Evolutionary conservation across 202 grass and related monocot genomes (phyloP).

Genomic region (Brachypodium distachyon): DNA sequence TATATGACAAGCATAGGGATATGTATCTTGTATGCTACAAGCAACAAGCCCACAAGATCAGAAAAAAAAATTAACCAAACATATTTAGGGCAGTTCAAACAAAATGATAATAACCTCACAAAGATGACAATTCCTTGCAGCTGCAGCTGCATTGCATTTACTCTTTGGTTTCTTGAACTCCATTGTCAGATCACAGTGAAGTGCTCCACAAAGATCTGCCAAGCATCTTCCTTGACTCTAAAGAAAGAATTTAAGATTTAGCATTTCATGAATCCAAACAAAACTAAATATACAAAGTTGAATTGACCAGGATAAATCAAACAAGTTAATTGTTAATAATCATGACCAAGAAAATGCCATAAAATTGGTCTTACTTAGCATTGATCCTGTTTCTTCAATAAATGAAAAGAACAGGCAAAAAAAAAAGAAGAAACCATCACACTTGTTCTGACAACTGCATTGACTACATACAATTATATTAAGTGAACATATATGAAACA

Average conservation of each 20-base stretch:
- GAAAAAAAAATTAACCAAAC: background rate
- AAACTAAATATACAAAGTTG: background rate
- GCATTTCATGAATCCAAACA: background rate
- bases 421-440: background rate
- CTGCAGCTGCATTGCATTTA: slow-evolving; percentile 88
- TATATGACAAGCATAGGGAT: background rate
- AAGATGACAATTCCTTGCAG: slow-evolving; percentile 81
- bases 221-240: slow-evolving; percentile 86
- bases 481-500: background rate
- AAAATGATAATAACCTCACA: slow-evolving; percentile 81
- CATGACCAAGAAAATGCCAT: background rate
- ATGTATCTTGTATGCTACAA: background rate
- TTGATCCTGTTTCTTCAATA: background rate
- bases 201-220: slow-evolving; percentile 79
- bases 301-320: slow-evolving; percentile 11
- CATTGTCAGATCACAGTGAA: slow-evolving; percentile 81
- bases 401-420: background rate
- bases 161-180: slow-evolving; percentile 79
- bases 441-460: background rate
- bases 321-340: slow-evolving; percentile 4
- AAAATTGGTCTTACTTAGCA: background rate
- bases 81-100: slow-evolving; percentile 13
- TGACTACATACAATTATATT: background rate
- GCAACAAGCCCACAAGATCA: background rate
- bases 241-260: slow-evolving; percentile 21